Evolutionary conservation across 345 rosid species (phyloP), one percentile per base, ranked within the genome.

Genomic region (Citrus medica): DNA sequence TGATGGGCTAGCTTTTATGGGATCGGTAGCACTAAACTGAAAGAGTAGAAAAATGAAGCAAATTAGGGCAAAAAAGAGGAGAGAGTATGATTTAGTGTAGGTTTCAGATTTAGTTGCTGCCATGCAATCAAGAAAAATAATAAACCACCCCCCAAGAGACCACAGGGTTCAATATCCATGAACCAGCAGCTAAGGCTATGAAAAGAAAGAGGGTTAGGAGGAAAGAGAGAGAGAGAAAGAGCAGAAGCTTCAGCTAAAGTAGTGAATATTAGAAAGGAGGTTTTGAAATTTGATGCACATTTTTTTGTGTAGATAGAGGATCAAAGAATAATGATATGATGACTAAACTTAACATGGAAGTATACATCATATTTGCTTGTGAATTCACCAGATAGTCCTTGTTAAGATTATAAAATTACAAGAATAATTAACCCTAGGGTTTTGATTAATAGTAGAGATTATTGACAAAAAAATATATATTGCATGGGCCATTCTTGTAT

Each of bases 151-250:
- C 95, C 95, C 93, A 85, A 88, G 86, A 86, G 85, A 86, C 94
- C 95, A 90, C 85, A 93, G 94, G 96, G 92, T 87, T 91, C 97
- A 91, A 92, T 92, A 95, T 93, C 99, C 97, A 95, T 95, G 84
- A 95, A 92, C 98, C 94, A 90, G 90, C 59, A 82, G 69, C 85
- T 88, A 80, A 78, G 84, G 84, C 86, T 77, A 83, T 35, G 64
- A 73, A 75, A 83, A 42, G 59, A 64, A 75, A 81, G 7, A 76
- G 83, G 74, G 64, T 68, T 58, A 76, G 53, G 73, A 63, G 81
- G 69, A 46, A 74, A 76, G 80, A 76, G 80, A 69, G n/a, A n/a
- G 46, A 79, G 65, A 62, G 59, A 35, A 48, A 73, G 32, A 81
- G 82, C 71, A 85, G 87, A 82, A 83, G 86, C 64, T 86, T 86